These are phyloP conservation scores for Fragaria nilgerrensis DNA, from an alignment of 306 rosid genomes.

Conservation along the genomic window DNA sequence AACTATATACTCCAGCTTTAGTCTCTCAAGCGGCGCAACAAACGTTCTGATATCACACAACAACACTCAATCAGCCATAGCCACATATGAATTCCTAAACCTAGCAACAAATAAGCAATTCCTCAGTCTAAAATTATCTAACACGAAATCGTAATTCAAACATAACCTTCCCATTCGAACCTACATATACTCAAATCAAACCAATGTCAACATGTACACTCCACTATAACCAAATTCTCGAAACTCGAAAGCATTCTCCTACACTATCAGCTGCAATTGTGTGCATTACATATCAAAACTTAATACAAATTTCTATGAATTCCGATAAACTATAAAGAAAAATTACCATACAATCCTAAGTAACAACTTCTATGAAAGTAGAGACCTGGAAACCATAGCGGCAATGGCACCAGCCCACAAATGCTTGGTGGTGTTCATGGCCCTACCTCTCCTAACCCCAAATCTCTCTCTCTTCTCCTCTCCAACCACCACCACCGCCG, in stretches of 20 bases:
- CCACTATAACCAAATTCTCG: neutral
- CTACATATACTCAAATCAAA: neutral
- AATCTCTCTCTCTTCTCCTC: conserved; percentile 39
- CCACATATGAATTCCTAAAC: neutral
- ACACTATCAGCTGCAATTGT: neutral
- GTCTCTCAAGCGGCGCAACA: conserved; percentile 96
- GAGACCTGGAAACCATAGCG: conserved; percentile 98
- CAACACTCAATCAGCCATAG: conserved; percentile 9
- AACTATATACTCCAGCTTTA: conserved; percentile 90
- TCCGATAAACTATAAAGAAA: neutral
- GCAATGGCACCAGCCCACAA: conserved; percentile 96
- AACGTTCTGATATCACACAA: conserved; percentile 58
- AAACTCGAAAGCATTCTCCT: neutral
- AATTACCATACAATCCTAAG: no score
- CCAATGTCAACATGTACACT: neutral
- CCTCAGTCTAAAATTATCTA: conserved; percentile 1
- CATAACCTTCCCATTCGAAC: neutral
- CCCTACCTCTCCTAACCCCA: conserved; percentile 44
- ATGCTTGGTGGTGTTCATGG: conserved; percentile 84
- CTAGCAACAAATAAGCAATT: neutral
- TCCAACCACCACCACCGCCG: conserved; percentile 20
- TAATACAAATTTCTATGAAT: neutral
- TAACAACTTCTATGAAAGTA: neutral
- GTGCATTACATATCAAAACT: neutral
- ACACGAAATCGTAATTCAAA: neutral